Evolutionary conservation across 768 basidiomycete genomes (phyloP), one percentile per base, ranked within the genome.

Genomic region (Plicaturopsis crispa): DNA sequence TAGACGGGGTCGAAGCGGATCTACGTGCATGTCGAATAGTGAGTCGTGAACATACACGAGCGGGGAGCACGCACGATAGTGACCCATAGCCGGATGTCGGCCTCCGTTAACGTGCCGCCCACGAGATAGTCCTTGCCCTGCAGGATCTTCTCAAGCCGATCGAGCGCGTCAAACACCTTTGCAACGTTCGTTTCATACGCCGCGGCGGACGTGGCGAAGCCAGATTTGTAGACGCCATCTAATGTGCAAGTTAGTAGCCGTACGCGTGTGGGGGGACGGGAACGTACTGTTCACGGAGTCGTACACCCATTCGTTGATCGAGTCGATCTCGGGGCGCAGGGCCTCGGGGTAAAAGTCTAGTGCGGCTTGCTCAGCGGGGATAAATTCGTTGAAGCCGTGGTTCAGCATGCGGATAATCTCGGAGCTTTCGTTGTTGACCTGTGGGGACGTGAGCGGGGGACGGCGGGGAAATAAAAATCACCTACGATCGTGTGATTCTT

Each of bases 341-440:
- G 60, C 52, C 44, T 72, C 60, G 5, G 84, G 82, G 52, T 82
- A 84, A 24, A 81, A 53, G 45, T 81, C 76, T 32, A 72, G 42
- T 34, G 54, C 51, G 4, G 67, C 67, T 34, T 70, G 62, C 3
- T 72, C 68, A 3, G 58, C 50, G 2, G 73, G 62, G 5, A 82
- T 42, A 5, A 70, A 38, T 14, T 67, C 55, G 55, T 84, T 69
- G 57, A 81, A 80, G 2, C 59, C 69, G 11, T 59, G 59, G 60
- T 85, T 84, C 54, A 85, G 62, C n/a, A 82, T 74, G 36, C 82
- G 71, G 48, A 85, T 79, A 54, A 85, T 79, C 57, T 85, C 83
- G 2, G 72, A 65, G 37, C 66, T 69, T 51, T 85, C 84, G 50
- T 85, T 85, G 59, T 78, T 84, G 45, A 85, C 82, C n/a, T n/a